phyloP scores from a whole-genome alignment of 2,329 filamentous ascomycete genomes.

The Colletotrichum chlorophyti region DNA sequence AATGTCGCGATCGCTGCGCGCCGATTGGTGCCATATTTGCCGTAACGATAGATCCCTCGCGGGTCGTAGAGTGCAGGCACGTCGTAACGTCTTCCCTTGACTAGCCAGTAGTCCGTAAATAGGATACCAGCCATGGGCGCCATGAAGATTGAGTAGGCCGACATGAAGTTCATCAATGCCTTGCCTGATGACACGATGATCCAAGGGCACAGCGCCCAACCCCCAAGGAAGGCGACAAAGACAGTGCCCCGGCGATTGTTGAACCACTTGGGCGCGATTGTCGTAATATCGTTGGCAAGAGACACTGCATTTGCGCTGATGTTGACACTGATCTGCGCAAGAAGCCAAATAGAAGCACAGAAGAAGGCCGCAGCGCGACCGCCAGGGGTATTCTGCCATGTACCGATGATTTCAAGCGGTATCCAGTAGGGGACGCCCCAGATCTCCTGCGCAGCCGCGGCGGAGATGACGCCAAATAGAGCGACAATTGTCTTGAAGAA shows the following conservation, averaged over 20 bases:
- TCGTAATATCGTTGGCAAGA: conserved; percentile 39
- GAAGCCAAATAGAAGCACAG: conserved; percentile 42
- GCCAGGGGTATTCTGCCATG: conserved; percentile 41
- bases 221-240: conserved; percentile 38
- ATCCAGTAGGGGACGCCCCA: conserved; percentile 56
- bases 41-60: conserved; percentile 46
- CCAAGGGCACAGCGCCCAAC: conserved; percentile 44
- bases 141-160: conserved; percentile 42
- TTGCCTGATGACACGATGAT: conserved; percentile 39
- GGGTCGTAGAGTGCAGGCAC: conserved; percentile 50
- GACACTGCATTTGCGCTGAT: conserved; percentile 38
- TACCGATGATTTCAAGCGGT: conserved; percentile 52
- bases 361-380: conserved; percentile 41
- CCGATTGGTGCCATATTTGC: conserved; percentile 39
- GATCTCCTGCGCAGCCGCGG: conserved; percentile 49
- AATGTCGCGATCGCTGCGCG: conserved; percentile 38
- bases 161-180: conserved; percentile 40
- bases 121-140: conserved; percentile 50
- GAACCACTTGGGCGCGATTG: conserved; percentile 38
- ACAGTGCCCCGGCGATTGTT: conserved; percentile 40
- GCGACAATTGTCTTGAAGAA: conserved; percentile 54
- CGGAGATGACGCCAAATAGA: conserved; percentile 55
- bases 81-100: conserved; percentile 45
- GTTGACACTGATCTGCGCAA: conserved; percentile 43
- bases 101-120: conserved; percentile 46